phyloP scores from a whole-genome alignment of 129 eudicot genomes.

The Logfia minima region DNA sequence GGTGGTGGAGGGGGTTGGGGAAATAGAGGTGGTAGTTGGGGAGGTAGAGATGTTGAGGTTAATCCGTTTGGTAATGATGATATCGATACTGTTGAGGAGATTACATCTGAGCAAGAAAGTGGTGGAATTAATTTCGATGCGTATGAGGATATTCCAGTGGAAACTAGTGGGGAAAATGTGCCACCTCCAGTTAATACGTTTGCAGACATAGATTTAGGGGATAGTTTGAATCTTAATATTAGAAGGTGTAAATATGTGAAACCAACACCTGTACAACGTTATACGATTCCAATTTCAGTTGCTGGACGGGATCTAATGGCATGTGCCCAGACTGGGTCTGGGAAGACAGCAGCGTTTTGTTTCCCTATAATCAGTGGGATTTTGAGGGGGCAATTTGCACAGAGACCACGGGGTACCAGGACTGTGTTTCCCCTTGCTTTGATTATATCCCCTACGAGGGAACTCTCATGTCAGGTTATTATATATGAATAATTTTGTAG shows the following conservation, averaged over 20 bases:
- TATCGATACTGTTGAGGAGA: slow-evolving; percentile 45
- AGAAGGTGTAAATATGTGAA: slow-evolving; percentile 75
- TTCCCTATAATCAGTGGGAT: slow-evolving; percentile 86
- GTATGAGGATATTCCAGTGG: slow-evolving; percentile 84
- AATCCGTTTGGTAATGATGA: slow-evolving; percentile 25
- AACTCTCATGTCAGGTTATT: slow-evolving; percentile 41
- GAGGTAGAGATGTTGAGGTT: slow-evolving; percentile 33
- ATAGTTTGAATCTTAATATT: slow-evolving; percentile 67
- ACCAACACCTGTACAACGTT: slow-evolving; percentile 82
- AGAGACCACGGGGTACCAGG: slow-evolving; percentile 55
- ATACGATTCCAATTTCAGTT: slow-evolving; percentile 70
- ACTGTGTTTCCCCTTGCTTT: slow-evolving; percentile 70
- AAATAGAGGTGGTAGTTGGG: slow-evolving; percentile 28
- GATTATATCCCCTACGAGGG: slow-evolving; percentile 78
- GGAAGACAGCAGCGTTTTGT: slow-evolving; percentile 85
- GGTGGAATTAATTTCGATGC: slow-evolving; percentile 79
- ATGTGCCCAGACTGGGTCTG: slow-evolving; percentile 88
- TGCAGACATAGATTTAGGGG: slow-evolving; percentile 77
- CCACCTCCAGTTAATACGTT: slow-evolving; percentile 79
- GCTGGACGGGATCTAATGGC: slow-evolving; percentile 87
- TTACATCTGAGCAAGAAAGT: slow-evolving; percentile 33
- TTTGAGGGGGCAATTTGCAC: slow-evolving; percentile 41
- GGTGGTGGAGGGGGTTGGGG: slow-evolving; percentile 29
- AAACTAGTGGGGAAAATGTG: slow-evolving; percentile 68
- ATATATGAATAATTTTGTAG: neutral